Conservation (phyloP, 306 rosid species). For the Castanopsis chinensis region DNA sequence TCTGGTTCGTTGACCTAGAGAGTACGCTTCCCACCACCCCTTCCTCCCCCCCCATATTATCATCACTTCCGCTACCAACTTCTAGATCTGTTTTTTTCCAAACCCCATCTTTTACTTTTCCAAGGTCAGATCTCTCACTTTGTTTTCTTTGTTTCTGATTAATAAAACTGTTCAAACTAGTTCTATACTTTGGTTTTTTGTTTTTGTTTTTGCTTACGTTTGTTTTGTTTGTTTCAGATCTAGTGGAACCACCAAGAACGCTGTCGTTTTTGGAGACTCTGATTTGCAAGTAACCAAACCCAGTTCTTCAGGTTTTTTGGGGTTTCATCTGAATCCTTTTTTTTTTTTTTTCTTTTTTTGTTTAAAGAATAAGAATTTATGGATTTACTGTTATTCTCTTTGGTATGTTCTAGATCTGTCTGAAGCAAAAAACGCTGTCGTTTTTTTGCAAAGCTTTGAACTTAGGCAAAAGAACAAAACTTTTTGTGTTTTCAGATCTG, state of each 20-base stretch:
- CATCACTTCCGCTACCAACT: neutral
- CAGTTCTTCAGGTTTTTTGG: slow-evolving; percentile 41
- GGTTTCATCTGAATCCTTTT: neutral
- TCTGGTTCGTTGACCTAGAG: slow-evolving; percentile 52
- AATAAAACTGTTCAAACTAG: slow-evolving; percentile 14
- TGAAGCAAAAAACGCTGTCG: slow-evolving; percentile 14
- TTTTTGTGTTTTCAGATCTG: slow-evolving; percentile 48
- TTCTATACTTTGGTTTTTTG: neutral
- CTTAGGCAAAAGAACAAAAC: neutral
- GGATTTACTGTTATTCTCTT: neutral
- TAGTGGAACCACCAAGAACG: slow-evolving; percentile 14
- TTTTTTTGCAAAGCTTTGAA: slow-evolving; percentile 23
- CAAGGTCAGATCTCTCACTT: slow-evolving; percentile 57
- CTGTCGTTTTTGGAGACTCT: slow-evolving; percentile 10
- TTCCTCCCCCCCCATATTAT: no score
- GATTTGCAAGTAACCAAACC: slow-evolving; percentile 12
- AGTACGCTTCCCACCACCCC: slow-evolving; percentile 20
- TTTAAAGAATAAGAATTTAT: neutral
- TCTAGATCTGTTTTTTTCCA: slow-evolving; percentile 36
- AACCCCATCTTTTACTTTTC: slow-evolving; percentile 1
- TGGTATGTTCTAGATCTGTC: neutral
- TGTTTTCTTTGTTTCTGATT: slow-evolving; percentile 34
- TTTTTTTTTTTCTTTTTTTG: neutral
- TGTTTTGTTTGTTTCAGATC: slow-evolving; percentile 50
- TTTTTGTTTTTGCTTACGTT: neutral